Evolutionary conservation across 441 rosid genomes (phyloP).

Genomic region (Adansonia grandidieri): DNA sequence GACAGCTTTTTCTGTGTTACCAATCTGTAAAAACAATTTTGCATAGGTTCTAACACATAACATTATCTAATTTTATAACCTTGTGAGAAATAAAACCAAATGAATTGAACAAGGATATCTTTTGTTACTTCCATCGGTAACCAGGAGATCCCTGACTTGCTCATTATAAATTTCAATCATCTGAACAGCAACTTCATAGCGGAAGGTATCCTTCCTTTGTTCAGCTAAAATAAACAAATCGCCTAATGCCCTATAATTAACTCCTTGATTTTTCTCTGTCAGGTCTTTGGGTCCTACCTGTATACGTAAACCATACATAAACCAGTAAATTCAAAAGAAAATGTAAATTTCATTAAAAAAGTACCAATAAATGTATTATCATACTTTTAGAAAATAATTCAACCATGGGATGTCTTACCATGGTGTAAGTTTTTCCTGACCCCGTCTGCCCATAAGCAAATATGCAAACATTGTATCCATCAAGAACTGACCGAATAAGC

Average conservation of each 20-base stretch:
- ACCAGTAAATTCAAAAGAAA: constrained; percentile 10
- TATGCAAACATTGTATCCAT: constrained; percentile 79
- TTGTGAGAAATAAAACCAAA: constrained; percentile 17
- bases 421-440: constrained; percentile 82
- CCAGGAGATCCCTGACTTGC: constrained; percentile 94
- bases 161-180: constrained; percentile 98
- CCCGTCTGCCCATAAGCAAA: constrained; percentile 90
- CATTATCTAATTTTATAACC: constrained; percentile 23
- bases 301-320: constrained; percentile 27
- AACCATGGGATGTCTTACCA: constrained; percentile 57
- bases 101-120: constrained; percentile 71
- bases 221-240: constrained; percentile 84
- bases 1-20: not conserved
- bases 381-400: constrained; percentile 11
- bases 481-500: constrained; percentile 72
- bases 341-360: constrained; percentile 12
- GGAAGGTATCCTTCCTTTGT: constrained; percentile 75
- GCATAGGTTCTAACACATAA: not conserved
- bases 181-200: constrained; percentile 86
- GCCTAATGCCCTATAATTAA: constrained; percentile 88
- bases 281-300: constrained; percentile 90
- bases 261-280: constrained; percentile 79
- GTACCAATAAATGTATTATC: constrained; percentile 18
- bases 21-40: not conserved
- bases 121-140: constrained; percentile 84